phyloP scores from a whole-genome alignment of 164 flowering plant genomes.

The Saururus chinensis region DNA sequence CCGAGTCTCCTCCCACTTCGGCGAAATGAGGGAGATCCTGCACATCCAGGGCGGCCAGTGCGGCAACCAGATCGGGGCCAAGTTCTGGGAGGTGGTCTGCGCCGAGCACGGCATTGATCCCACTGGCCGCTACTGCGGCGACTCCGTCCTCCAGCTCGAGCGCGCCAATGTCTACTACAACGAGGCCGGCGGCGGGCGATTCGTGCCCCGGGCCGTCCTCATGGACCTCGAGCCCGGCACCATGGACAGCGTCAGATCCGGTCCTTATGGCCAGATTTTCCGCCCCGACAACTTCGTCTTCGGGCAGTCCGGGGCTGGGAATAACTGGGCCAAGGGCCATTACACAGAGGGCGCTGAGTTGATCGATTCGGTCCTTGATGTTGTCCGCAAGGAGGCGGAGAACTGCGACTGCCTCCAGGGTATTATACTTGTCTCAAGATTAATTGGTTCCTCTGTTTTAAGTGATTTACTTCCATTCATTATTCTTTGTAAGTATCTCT shows the following conservation, averaged over 20 bases:
- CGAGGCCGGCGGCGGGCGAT: constrained; percentile 41
- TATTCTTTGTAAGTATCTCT: not conserved
- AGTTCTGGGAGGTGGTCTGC: constrained; percentile 45
- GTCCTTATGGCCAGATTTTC: constrained; percentile 40
- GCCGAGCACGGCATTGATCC: constrained; percentile 42
- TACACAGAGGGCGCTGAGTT: constrained; percentile 41
- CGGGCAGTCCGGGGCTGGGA: constrained; percentile 40
- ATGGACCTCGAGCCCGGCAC: constrained; percentile 52
- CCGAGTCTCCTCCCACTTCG: not conserved
- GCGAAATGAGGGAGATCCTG: constrained; percentile 36
- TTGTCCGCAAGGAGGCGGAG: constrained; percentile 38
- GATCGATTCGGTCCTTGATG: constrained; percentile 41
- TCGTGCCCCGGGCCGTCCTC: constrained; percentile 39
- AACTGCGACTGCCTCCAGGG: constrained; percentile 41
- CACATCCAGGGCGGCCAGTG: constrained; percentile 50
- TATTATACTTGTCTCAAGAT: no score
- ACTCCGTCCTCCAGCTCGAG: constrained; percentile 34
- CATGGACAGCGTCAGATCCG: constrained; percentile 38
- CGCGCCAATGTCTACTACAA: constrained; percentile 44
- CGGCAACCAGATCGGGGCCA: constrained; percentile 46
- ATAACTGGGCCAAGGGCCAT: constrained; percentile 43
- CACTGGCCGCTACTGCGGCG: constrained; percentile 32
- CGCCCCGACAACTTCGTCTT: constrained; percentile 40
- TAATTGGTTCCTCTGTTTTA: no score
- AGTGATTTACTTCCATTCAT: not conserved